A percentile compares a stretch with the other conserved stretches of the same genome.
Conservation (phyloP, 73 alveolate species). For the Paramecium pentaurelia region DNA sequence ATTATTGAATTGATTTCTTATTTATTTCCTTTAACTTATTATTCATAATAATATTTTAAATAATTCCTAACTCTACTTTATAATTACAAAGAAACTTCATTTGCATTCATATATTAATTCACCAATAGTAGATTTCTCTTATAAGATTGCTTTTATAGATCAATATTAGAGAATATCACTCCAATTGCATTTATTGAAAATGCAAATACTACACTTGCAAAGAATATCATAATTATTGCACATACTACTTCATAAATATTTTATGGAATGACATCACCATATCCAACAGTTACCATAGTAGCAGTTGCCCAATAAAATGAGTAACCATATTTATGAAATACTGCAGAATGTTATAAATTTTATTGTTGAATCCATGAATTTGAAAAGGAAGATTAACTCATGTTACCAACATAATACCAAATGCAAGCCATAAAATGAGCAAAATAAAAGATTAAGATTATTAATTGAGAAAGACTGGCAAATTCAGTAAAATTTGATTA, state of each 20-base stretch:
- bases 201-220: slow-evolving; percentile 26
- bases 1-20: background rate
- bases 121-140: background rate
- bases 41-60: background rate
- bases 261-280: background rate
- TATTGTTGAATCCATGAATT: background rate
- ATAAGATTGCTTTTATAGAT: background rate
- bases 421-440: slow-evolving; percentile 44
- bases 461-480: background rate
- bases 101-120: background rate
- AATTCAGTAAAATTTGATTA: background rate
- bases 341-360: background rate
- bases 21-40: background rate
- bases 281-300: slow-evolving; percentile 39
- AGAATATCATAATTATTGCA: background rate
- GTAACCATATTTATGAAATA: background rate
- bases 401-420: slow-evolving; percentile 29
- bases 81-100: background rate
- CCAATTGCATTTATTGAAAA: slow-evolving; percentile 21
- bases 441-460: background rate
- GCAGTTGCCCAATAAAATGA: slow-evolving; percentile 40
- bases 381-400: background rate
- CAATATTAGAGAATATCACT: background rate
- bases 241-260: slow-evolving; percentile 2
- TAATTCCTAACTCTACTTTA: background rate